Percentiles rank a stretch among this genome's conserved stretches.
These are phyloP conservation scores for Aspergillus transmontanensis DNA, from an alignment of 2,329 filamentous ascomycete species.

Conservation along the genomic window DNA sequence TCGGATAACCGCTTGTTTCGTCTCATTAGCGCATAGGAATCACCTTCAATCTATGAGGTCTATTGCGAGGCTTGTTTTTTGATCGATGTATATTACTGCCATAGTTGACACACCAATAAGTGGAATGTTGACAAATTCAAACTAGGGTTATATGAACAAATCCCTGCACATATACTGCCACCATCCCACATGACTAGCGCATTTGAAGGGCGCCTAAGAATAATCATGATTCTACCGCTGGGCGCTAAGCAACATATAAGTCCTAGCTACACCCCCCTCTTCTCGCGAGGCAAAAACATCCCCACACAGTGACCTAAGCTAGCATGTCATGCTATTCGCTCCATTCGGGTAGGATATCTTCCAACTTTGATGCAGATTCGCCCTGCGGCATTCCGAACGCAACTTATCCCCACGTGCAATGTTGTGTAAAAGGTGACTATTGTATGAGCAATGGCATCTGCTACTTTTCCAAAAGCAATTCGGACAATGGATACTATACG, in stretches of 20 bases:
- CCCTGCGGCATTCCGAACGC: conserved; percentile 12
- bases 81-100: too few species aligned
- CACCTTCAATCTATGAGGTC: too few species aligned
- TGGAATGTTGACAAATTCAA: too few species aligned
- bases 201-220: neutral
- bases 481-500: conserved; percentile 6
- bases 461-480: neutral
- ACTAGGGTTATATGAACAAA: too few species aligned
- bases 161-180: too few species aligned
- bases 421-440: conserved; percentile 17
- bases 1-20: too few species aligned
- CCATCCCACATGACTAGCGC: neutral
- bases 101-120: too few species aligned
- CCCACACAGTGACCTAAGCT: neutral
- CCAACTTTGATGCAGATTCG: neutral
- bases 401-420: conserved; percentile 13
- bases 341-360: neutral
- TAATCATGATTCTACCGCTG: neutral
- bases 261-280: neutral
- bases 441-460: conserved; percentile 17
- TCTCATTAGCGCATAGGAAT: too few species aligned
- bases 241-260: neutral
- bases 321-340: conserved; percentile 9
- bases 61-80: too few species aligned
- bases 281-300: neutral